Evolutionary conservation across 257 asterid genomes (phyloP).

Genomic region (Hygrophila difformis): DNA sequence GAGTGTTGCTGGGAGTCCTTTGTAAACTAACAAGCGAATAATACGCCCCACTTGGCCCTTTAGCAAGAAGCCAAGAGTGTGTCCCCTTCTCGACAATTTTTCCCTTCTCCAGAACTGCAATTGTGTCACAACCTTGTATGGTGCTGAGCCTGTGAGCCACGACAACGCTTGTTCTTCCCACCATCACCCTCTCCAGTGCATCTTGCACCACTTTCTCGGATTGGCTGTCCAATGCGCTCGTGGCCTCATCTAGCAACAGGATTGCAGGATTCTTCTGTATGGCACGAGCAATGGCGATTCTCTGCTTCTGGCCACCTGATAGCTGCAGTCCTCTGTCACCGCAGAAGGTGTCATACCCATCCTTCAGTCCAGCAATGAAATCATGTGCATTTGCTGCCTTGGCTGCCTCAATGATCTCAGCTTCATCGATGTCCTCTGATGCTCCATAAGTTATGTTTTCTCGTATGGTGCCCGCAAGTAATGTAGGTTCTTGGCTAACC

Average conservation of each 20-base stretch:
- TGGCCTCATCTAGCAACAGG: constrained; percentile 71
- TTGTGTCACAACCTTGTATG: constrained; percentile 54
- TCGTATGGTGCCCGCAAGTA: constrained; percentile 64
- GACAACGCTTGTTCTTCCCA: constrained; percentile 77
- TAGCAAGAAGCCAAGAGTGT: constrained; percentile 56
- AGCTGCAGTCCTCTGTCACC: constrained; percentile 83
- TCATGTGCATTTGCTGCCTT: constrained; percentile 86
- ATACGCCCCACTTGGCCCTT: constrained; percentile 56
- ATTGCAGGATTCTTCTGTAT: constrained; percentile 58
- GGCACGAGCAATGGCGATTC: constrained; percentile 81
- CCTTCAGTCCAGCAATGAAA: constrained; percentile 51
- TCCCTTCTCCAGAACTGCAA: constrained; percentile 71
- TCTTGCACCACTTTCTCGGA: constrained; percentile 85
- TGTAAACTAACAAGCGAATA: constrained; percentile 65
- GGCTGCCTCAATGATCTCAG: constrained; percentile 61
- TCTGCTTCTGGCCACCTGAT: constrained; percentile 89
- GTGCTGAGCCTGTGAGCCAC: constrained; percentile 88
- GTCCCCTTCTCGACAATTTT: constrained; percentile 66
- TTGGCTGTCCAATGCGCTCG: constrained; percentile 75
- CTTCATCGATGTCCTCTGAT: constrained; percentile 30
- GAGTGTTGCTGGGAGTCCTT: constrained; percentile 21
- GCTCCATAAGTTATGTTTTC: constrained; percentile 64
- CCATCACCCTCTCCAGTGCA: constrained; percentile 75
- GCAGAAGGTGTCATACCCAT: constrained; percentile 71
- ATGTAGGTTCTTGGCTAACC: constrained; percentile 79